A percentile compares a stretch with the other conserved stretches of the same genome.
Conservation (phyloP, 2,329 filamentous ascomycete genomes). For the Grosmannia penicillata region DNA sequence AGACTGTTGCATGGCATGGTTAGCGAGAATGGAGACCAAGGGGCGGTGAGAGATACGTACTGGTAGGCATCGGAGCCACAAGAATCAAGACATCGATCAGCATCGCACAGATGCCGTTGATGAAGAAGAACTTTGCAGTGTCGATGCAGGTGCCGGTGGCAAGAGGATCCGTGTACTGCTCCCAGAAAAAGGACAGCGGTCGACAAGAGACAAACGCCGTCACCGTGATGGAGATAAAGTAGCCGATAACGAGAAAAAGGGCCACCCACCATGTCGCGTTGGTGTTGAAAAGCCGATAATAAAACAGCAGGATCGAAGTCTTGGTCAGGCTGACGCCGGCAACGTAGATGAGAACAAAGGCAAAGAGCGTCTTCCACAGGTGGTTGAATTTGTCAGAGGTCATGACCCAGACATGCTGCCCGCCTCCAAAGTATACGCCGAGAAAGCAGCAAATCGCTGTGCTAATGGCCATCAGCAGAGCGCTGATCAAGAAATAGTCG, state of each 20-base stretch:
- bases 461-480: not conserved
- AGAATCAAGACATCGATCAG: not conserved
- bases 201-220: not conserved
- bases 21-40: not conserved
- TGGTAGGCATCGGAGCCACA: not conserved
- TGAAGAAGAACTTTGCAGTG: not conserved
- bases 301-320: not conserved
- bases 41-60: not conserved
- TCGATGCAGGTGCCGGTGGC: not conserved
- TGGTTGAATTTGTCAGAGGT: not conserved
- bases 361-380: conserved; percentile 1
- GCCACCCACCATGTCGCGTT: not conserved
- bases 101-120: conserved; percentile 1
- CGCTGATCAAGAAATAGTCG: not conserved
- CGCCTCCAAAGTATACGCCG: not conserved
- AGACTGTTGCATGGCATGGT: not conserved
- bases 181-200: not conserved
- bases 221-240: not conserved
- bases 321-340: not conserved
- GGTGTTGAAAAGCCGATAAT: not conserved
- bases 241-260: not conserved
- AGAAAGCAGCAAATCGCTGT: not conserved
- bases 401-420: not conserved
- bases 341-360: conserved; percentile 1
- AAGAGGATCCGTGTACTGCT: not conserved